Evolutionary conservation across 257 asterid species (phyloP).

Genomic region (Primulina tabacum): DNA sequence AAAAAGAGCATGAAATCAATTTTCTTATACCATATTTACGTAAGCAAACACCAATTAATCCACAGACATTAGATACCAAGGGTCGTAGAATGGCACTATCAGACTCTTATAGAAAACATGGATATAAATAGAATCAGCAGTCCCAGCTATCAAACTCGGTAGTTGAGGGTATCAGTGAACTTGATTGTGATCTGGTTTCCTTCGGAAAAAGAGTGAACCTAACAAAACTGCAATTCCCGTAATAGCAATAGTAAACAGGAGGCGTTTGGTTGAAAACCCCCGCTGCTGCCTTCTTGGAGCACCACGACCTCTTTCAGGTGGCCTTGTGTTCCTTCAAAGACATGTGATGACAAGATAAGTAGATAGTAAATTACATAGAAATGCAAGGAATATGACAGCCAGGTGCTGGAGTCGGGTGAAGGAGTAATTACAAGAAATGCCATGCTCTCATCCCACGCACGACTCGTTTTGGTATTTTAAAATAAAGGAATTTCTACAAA

Average conservation of each 20-base stretch:
- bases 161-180: slow-evolving; percentile 34
- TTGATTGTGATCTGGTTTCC: slow-evolving; percentile 56
- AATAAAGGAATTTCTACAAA: too few species aligned
- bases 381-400: not conserved
- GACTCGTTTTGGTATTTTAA: not conserved
- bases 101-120: not conserved
- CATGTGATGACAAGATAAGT: not conserved
- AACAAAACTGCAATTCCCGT: slow-evolving; percentile 91
- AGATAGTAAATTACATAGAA: not conserved
- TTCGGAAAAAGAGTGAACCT: slow-evolving; percentile 85
- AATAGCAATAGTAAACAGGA: slow-evolving; percentile 75
- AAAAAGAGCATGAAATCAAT: not conserved
- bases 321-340: slow-evolving; percentile 51
- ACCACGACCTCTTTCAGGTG: slow-evolving; percentile 56
- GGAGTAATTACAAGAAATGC: not conserved
- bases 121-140: not conserved
- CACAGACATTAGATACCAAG: not conserved
- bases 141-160: not conserved
- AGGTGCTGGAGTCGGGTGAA: not conserved
- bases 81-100: not conserved
- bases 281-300: slow-evolving; percentile 77
- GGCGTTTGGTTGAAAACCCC: slow-evolving; percentile 53
- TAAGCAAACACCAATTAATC: not conserved
- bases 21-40: not conserved
- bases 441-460: not conserved